Base-by-base conservation (phyloP, 1,139 yeast genomes). In the Saccharomyces hybrid region DNA sequence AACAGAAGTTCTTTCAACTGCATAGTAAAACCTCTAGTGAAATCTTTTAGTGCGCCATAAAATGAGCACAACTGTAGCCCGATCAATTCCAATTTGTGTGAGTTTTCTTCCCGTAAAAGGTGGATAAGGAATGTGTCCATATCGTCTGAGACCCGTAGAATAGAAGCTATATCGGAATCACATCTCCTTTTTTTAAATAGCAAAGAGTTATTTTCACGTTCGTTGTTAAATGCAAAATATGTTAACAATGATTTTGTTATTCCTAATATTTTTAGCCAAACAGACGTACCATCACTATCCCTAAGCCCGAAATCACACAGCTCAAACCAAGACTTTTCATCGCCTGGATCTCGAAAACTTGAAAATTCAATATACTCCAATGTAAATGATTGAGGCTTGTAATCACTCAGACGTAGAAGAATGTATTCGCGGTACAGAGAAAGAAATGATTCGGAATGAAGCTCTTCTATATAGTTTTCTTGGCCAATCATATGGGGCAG, bases 11-110 rank as follows among this genome's bases (percentile, higher is more conserved):
- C 57, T 27, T 56, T 47, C 3, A 67, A 47, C 5, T 46, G 42
- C 2, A 46, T 20, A 2, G 56, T 27, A 8, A 51, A 47, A 8
- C 41, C n/a, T 1, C 14, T 11, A 6, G 53, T 47, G 1, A 59
- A 48, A 41, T 57, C 52, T 4, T 34, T 34, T 8, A 49, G 38
- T 3, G 63, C 48, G 0, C 61, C 47, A 34, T 49, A 54, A 32
- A 65, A 59, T 6, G 64, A 56, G 11, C 55, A 34, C 5, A 66
- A 20, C 47, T 65, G 68, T 6, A 65, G 51, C 5, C 62, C 63
- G 0, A 57, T 8, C 16, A 57, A 25, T 47, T 57, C 59, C 4
- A 56, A 32, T 8, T 46, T 29, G 5, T 47, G 44, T 1, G 53
- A 28, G 11, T 49, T 46, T 5, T 59, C 53, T 8, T 46, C 14